These are phyloP conservation scores for Dendrothele bispora DNA, from an alignment of 768 basidiomycete species.

Conservation along the genomic window DNA sequence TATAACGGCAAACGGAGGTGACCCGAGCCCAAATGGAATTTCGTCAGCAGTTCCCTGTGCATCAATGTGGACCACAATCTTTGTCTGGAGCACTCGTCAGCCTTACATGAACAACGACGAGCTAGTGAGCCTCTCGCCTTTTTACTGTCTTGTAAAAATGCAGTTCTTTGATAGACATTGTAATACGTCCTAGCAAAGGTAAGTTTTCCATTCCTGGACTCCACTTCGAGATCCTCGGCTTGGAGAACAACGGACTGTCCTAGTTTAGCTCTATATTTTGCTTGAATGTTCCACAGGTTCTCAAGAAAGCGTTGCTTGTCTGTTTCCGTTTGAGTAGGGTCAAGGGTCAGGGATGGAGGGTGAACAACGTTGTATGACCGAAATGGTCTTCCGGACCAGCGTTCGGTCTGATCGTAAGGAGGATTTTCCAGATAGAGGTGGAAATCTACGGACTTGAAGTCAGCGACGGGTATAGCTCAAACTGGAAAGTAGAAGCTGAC, in stretches of 20 bases:
- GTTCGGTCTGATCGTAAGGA: conserved; percentile 78
- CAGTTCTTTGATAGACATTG: conserved; percentile 83
- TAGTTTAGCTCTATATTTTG: conserved; percentile 68
- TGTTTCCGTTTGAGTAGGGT: conserved; percentile 58
- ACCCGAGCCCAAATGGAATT: conserved; percentile 69
- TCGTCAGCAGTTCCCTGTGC: conserved; percentile 71
- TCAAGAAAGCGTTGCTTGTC: conserved; percentile 86
- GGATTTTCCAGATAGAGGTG: conserved; percentile 83
- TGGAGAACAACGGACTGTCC: conserved; percentile 74
- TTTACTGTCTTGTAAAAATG: conserved; percentile 73
- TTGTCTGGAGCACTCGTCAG: conserved; percentile 54
- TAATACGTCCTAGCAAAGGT: conserved; percentile 82
- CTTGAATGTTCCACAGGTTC: conserved; percentile 88
- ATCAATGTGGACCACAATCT: conserved; percentile 87
- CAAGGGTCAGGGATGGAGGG: conserved; percentile 67
- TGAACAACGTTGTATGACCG: conserved; percentile 77
- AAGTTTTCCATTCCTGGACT: conserved; percentile 56
- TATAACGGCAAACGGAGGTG: conserved; percentile 77
- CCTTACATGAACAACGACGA: conserved; percentile 5
- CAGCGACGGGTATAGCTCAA: conserved; percentile 13
- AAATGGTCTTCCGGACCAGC: conserved; percentile 87
- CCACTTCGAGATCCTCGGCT: conserved; percentile 75
- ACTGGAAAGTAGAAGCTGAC: conserved; percentile 36
- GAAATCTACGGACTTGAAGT: conserved; percentile 61
- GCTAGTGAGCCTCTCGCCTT: conserved; percentile 54